Evolutionary conservation across 2,329 filamentous ascomycete genomes (phyloP), one percentile per base, ranked within the genome.

Genomic region (Coleophoma cylindrospora): DNA sequence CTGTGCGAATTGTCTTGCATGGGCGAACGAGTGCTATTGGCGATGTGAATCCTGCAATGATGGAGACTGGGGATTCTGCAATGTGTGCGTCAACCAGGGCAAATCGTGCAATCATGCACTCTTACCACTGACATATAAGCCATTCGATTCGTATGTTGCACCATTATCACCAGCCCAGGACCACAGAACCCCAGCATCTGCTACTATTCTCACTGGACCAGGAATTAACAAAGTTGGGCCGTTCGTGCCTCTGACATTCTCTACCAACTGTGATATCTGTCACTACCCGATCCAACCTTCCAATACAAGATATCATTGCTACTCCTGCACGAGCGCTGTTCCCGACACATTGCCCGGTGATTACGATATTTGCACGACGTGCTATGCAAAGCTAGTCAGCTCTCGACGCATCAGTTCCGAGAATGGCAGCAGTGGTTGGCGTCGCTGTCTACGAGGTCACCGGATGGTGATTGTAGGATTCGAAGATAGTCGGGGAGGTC

Each of bases 31-130:
- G 47, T 94, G 89, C 68, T 95, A 89, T 68, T 97, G 91, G 92
- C 84, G 88, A 54, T 97, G 92, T 66, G 82, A 87, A 52, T 67
- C 77, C 22, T 97, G 92, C 70, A 96, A 96, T 60, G 84, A 94
- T 54, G 92, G 90, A 5, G 91, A 95, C 63, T 97, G 91, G 91
- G 92, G 92, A 0, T 96, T 89, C 65, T 97, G 92, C 69, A 90
- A 91, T 60, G 72, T 77, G 53, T 97, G 92, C 57, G 89, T 96
- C 32, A 91, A 92, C 52, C 83, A 86, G 65, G 91, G 89, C 14
- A 77, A 78, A 52, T 87, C 84, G 52, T 97, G 92, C 68, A 87
- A 84, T 0, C 92, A 97, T 63, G 77, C 87, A 7, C 74, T 97
- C 1, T 73, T 95, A 1, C 89, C 91, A 0, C 73, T 95, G 41